Evolutionary conservation across 768 basidiomycete species (phyloP), one percentile per base, ranked within the genome.

Genomic region (Suillus fuscotomentosus): DNA sequence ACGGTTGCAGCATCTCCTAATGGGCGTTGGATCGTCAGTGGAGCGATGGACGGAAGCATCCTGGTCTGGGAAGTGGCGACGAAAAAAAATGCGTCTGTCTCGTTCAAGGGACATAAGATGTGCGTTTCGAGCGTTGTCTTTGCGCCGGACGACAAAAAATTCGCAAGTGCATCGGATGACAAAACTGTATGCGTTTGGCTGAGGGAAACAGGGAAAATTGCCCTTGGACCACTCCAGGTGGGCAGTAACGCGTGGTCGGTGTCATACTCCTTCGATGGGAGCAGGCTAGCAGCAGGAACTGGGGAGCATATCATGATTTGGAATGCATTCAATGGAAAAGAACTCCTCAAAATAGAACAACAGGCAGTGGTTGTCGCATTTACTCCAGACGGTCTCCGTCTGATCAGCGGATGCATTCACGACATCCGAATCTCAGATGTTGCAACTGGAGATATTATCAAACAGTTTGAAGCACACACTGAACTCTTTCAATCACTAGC

Each of bases 81-180:
- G 14, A 74, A 95, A 94, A 84, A 97, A 96, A 86, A 95, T 94
- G 31, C 60, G 7, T 34, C 45, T 5, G 39, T 38, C 14, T 20
- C 48, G 24, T 48, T 71, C 7, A 43, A 63, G 38, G 70, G 65
- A 5, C 69, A 72, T 61, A 54, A 36, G 10, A 15, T 1, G 38
- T 4, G 13, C 3, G 50, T 62, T n/a, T 57, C 17, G 62, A 93
- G 97, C 73, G 94, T 97, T 69, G 82, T 97, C 78, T 97, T 97
- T 76, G 94, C 97, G 60, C 95, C 95, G 61, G 91, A 54, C 31
- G 34, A 10, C 31, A 20, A 34, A 31, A 54, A 31, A 31, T 54
- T 54, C 17, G 53, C 53, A 53, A 53, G 51, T 53, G 17, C 5
- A 31, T 53, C 51, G 9, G 31, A 54, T 20, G 53, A 54, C 31